A percentile compares a stretch with the other conserved stretches of the same genome.
Evolutionary conservation across 139 green algal genomes (phyloP).

Genomic region (Micractinium sp.): DNA sequence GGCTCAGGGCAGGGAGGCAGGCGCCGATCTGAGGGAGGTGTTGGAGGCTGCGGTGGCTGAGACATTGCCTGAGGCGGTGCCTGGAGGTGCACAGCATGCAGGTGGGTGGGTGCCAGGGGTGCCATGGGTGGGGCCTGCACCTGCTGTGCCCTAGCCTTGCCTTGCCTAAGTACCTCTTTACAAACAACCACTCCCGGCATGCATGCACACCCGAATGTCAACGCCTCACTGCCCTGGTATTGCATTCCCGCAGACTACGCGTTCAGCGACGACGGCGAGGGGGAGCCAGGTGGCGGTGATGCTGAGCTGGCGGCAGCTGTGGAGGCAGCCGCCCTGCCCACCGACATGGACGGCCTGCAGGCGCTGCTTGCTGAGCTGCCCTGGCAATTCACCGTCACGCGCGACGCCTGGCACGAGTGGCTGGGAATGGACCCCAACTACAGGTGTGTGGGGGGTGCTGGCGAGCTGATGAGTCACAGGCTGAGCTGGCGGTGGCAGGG

Average conservation of each 20-base stretch:
- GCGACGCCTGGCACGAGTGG: constrained; percentile 48
- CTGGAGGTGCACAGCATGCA: background rate
- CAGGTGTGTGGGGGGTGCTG: no score
- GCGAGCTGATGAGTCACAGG: no score
- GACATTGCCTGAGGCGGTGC: constrained; percentile 2
- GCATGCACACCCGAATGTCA: no score
- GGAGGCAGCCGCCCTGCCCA: constrained; percentile 2
- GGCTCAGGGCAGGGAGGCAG: background rate
- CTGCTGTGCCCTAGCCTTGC: no score
- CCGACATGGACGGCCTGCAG: background rate
- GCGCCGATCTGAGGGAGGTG: background rate
- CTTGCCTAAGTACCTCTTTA: background rate
- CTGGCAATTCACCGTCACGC: constrained; percentile 58
- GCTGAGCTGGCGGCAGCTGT: constrained; percentile 6
- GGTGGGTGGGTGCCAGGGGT: background rate
- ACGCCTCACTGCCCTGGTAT: background rate
- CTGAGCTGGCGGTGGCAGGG: no score
- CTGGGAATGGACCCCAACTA: constrained; percentile 37
- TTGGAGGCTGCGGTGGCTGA: constrained; percentile 2
- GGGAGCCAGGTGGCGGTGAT: background rate
- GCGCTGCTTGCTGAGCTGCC: constrained; percentile 16
- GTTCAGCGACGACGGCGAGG: constrained; percentile 3
- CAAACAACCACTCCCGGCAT: background rate
- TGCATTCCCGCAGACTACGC: background rate
- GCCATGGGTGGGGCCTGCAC: no score